A percentile compares a stretch with the other conserved stretches of the same genome.
Conservation (phyloP, 1,284 basidiomycete species). For the Sanghuangporus weigelae region DNA sequence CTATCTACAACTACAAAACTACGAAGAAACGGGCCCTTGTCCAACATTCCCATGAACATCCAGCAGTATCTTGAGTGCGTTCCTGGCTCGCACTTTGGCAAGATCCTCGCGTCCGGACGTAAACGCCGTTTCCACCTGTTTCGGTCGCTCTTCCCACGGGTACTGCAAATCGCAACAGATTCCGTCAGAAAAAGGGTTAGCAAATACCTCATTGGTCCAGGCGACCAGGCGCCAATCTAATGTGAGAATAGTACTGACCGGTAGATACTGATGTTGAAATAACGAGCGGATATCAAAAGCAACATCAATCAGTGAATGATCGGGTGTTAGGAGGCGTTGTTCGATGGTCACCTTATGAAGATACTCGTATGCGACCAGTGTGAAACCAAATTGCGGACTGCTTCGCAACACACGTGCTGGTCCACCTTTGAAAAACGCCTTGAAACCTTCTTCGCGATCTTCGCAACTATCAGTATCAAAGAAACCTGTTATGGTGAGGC, state of each 20-base stretch:
- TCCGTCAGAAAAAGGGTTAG: constrained; percentile 19
- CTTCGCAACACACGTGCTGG: constrained; percentile 86
- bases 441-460: constrained; percentile 85
- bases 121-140: constrained; percentile 62
- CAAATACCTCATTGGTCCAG: constrained; percentile 17
- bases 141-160: constrained; percentile 66
- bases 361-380: constrained; percentile 85
- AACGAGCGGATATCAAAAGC: not conserved
- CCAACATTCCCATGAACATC: constrained; percentile 85
- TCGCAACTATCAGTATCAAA: constrained; percentile 16
- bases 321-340: not conserved
- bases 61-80: constrained; percentile 86
- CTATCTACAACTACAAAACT: constrained; percentile 27
- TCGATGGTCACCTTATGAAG: constrained; percentile 54
- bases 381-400: constrained; percentile 90
- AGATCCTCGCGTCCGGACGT: constrained; percentile 77
- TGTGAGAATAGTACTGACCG: constrained; percentile 47
- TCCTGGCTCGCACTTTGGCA: constrained; percentile 82
- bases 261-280: constrained; percentile 45
- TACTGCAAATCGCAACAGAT: constrained; percentile 44
- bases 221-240: constrained; percentile 18
- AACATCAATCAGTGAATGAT: constrained; percentile 15
- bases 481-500: not conserved
- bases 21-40: constrained; percentile 37
- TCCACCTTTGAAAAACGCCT: constrained; percentile 94